These are phyloP conservation scores for Fragaria vesca DNA, from an alignment of 306 rosid species.

Conservation along the genomic window DNA sequence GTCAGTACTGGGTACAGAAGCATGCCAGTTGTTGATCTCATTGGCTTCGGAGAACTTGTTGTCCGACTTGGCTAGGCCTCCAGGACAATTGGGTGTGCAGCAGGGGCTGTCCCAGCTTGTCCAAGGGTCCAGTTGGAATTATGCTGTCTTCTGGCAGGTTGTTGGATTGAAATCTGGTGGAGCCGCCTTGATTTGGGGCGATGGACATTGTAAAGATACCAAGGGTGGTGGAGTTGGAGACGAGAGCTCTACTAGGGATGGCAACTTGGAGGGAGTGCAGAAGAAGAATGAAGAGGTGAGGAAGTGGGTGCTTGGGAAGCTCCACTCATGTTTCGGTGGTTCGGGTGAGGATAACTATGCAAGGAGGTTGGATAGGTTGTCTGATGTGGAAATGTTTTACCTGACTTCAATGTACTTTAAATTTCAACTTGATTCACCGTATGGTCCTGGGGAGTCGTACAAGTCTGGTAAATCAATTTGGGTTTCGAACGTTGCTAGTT, in stretches of 20 bases:
- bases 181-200: constrained; percentile 71
- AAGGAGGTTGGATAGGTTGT: constrained; percentile 43
- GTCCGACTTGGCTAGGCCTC: constrained; percentile 42
- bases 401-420: constrained; percentile 55
- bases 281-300: constrained; percentile 45
- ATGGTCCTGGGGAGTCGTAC: constrained; percentile 59
- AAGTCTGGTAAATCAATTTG: constrained; percentile 61
- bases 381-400: constrained; percentile 75
- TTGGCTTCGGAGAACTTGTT: constrained; percentile 54
- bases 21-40: constrained; percentile 62
- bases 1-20: constrained; percentile 78
- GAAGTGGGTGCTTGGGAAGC: constrained; percentile 66
- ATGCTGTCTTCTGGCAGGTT: constrained; percentile 80
- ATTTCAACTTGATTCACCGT: constrained; percentile 54
- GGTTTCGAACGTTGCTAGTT: constrained; percentile 50
- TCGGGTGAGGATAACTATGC: constrained; percentile 44
- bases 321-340: constrained; percentile 53
- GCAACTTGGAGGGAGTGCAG: constrained; percentile 34
- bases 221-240: constrained; percentile 34
- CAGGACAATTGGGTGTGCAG: constrained; percentile 42
- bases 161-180: constrained; percentile 73
- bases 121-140: constrained; percentile 70
- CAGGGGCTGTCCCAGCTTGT: constrained; percentile 61
- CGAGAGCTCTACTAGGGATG: constrained; percentile 17
- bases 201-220: constrained; percentile 58